These are phyloP conservation scores for Symbiodinium natans DNA, from an alignment of 73 alveolate genomes.

Conservation along the genomic window DNA sequence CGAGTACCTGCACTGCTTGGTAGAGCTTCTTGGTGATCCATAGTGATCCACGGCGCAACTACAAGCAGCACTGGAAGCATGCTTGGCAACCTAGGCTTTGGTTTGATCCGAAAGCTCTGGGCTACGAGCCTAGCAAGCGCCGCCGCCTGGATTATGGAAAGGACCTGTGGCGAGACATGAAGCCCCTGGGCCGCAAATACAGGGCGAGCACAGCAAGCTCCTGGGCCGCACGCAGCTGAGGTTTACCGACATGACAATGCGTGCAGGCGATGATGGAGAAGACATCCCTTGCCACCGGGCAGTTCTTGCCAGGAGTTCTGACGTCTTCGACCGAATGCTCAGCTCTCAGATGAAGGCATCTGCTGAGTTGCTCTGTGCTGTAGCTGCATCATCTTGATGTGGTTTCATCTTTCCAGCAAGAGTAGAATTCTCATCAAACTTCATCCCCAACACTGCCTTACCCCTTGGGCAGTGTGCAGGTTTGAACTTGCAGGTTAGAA, in stretches of 20 bases:
- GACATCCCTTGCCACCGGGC: too few relatives aligned
- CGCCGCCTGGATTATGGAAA: neutral
- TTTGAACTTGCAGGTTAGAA: too few relatives aligned
- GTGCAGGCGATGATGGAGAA: constrained; percentile 21
- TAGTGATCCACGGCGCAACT: too few relatives aligned
- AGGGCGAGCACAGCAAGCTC: constrained; percentile 22
- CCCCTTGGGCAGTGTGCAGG: too few relatives aligned
- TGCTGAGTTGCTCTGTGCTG: too few relatives aligned
- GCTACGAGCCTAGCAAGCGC: constrained; percentile 48
- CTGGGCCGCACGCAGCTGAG: neutral
- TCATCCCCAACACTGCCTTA: too few relatives aligned
- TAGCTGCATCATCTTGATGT: too few relatives aligned
- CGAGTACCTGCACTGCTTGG: constrained; percentile 5
- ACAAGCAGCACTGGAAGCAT: too few relatives aligned
- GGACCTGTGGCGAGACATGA: constrained; percentile 18
- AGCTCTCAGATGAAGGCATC: constrained; percentile 2
- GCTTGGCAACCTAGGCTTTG: constrained; percentile 11
- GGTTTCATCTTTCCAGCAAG: too few relatives aligned
- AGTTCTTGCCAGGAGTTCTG: neutral
- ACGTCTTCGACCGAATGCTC: constrained; percentile 47
- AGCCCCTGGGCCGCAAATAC: neutral
- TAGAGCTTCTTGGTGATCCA: neutral
- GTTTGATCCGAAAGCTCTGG: constrained; percentile 29
- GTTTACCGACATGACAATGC: constrained; percentile 28
- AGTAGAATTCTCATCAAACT: too few relatives aligned